Evolutionary conservation across 495 filamentous ascomycete genomes (phyloP).

Genomic region (Hypomontagnella monticulosa): DNA sequence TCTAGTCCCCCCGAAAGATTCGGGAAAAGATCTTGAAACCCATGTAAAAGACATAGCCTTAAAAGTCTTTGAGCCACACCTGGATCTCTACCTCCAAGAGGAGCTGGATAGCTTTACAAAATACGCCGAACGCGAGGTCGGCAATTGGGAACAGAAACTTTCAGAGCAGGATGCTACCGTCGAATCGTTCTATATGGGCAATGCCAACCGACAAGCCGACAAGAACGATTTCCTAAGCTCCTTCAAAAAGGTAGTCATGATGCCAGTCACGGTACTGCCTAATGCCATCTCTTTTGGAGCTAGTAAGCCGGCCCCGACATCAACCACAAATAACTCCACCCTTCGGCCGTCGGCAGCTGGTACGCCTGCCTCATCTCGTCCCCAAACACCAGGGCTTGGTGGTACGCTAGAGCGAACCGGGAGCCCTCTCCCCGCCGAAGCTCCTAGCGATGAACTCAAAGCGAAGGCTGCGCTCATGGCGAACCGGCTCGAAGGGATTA

Average conservation of each 20-base stretch:
- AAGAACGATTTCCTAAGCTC: conserved; percentile 96
- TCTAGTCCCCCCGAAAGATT: conserved; percentile 64
- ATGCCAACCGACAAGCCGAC: conserved; percentile 90
- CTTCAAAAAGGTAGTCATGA: conserved; percentile 99
- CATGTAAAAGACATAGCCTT: conserved; percentile 69
- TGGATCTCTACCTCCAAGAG: conserved; percentile 92
- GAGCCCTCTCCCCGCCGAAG: conserved; percentile 66
- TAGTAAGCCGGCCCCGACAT: conserved; percentile 52
- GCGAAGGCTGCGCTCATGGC: conserved; percentile 98
- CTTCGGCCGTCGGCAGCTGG: conserved; percentile 32
- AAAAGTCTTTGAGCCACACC: conserved; percentile 85
- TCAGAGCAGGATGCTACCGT: conserved; percentile 89
- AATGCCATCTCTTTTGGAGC: conserved; percentile 61
- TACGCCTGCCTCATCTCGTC: conserved; percentile 55
- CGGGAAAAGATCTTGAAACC: conserved; percentile 40
- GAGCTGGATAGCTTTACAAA: conserved; percentile 87
- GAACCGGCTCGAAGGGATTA: conserved; percentile 89
- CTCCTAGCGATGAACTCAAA: conserved; percentile 88
- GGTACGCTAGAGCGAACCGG: conserved; percentile 43
- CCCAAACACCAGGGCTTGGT: conserved; percentile 54
- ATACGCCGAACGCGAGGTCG: conserved; percentile 78
- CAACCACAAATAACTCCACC: conserved; percentile 41
- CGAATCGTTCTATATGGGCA: conserved; percentile 94
- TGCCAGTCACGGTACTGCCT: conserved; percentile 91
- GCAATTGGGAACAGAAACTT: conserved; percentile 88